A percentile compares a stretch with the other conserved stretches of the same genome.
phyloP scores from a whole-genome alignment of 1,284 basidiomycete species.

The Boletus mariae region DNA sequence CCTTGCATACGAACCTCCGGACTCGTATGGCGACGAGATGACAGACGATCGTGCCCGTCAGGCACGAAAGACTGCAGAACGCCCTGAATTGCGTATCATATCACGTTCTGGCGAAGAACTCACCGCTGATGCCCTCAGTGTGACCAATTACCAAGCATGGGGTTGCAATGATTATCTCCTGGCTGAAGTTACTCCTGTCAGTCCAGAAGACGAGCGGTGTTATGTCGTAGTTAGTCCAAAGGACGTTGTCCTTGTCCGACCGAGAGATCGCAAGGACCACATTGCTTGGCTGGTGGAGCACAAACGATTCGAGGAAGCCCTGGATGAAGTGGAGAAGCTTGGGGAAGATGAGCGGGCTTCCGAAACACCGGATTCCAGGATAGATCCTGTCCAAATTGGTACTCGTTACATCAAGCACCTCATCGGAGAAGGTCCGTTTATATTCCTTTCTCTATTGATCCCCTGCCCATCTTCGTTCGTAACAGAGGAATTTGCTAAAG shows the following conservation, averaged over 20 bases:
- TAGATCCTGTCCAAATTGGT: constrained; percentile 77
- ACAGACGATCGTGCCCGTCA: constrained; percentile 70
- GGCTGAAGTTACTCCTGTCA: constrained; percentile 40
- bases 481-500: constrained; percentile 75
- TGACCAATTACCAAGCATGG: constrained; percentile 79
- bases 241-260: constrained; percentile 82
- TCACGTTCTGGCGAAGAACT: constrained; percentile 87
- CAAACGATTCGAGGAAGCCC: constrained; percentile 83
- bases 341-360: constrained; percentile 23
- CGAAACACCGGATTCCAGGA: constrained; percentile 28
- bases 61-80: constrained; percentile 76
- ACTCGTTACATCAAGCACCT: constrained; percentile 82
- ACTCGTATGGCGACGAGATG: constrained; percentile 63
- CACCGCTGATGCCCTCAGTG: constrained; percentile 79
- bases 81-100: constrained; percentile 92
- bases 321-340: constrained; percentile 77
- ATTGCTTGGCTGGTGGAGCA: constrained; percentile 91
- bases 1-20: constrained; percentile 76
- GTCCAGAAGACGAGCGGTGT: constrained; percentile 36
- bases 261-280: constrained; percentile 87
- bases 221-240: constrained; percentile 86
- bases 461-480: background rate
- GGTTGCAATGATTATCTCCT: constrained; percentile 92
- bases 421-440: constrained; percentile 60
- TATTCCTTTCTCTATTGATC: background rate